Conservation (phyloP, 75 land plant species). For the Selaginella moellendorffii region DNA sequence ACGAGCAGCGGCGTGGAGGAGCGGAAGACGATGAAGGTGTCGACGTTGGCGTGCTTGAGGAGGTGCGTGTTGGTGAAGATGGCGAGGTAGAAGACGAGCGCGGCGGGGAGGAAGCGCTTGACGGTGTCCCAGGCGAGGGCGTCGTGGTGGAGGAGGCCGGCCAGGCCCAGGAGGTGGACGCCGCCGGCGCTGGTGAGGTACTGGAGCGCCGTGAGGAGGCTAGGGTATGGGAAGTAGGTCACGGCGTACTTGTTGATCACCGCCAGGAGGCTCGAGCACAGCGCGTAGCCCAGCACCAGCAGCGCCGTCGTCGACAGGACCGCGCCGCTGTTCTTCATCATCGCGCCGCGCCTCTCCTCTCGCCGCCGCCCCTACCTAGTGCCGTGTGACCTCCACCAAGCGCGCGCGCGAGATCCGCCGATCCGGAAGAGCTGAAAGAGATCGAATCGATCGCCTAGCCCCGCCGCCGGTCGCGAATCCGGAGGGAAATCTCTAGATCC, state of each 20-base stretch:
- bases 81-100: slow-evolving; percentile 7
- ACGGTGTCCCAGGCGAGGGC: not conserved
- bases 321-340: not conserved
- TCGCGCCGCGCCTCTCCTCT: not conserved
- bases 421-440: too few relatives aligned
- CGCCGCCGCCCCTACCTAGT: too few relatives aligned
- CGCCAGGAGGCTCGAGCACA: slow-evolving; percentile 3
- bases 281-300: not conserved
- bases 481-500: too few relatives aligned
- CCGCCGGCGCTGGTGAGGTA: not conserved
- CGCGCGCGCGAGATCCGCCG: too few relatives aligned
- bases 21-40: slow-evolving; percentile 2
- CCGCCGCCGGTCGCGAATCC: too few relatives aligned
- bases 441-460: too few relatives aligned
- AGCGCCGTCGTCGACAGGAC: not conserved
- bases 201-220: slow-evolving; percentile 7
- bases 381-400: too few relatives aligned
- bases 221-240: slow-evolving; percentile 6
- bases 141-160: slow-evolving; percentile 1
- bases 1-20: slow-evolving; percentile 2
- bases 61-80: slow-evolving; percentile 6
- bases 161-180: not conserved
- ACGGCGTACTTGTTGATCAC: slow-evolving; percentile 4
- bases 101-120: slow-evolving; percentile 6
- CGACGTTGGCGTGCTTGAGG: slow-evolving; percentile 5